Evolutionary conservation across 2,329 filamentous ascomycete species (phyloP), one percentile per base, ranked within the genome.

Genomic region (Penicillium thymicola): DNA sequence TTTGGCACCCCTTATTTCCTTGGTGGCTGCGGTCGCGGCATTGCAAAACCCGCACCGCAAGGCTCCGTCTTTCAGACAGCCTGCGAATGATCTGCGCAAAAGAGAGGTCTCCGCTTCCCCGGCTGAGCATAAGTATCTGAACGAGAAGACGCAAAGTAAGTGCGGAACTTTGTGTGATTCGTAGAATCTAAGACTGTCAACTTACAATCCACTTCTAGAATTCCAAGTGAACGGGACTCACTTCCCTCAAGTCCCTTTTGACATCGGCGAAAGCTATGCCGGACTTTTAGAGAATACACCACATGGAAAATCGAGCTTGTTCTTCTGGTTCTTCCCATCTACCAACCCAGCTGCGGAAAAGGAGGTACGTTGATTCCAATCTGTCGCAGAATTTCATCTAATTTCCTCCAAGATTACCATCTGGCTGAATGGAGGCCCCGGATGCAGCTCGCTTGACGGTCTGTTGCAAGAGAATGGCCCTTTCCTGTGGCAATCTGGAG

Each of bases 401-500:
- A 32, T 14, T 36, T 41, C 4, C 51, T 27, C 37, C 1, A 36
- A 72, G 62, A 72, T 74, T 43, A 72, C 69, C 0, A 68, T 72
- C 40, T 74, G 70, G 71, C 59, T 74, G 16, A 85, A 85, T 48
- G 83, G 83, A 28, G 79, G 80, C 6, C 79, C 79, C 4, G 78
- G 79, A 5, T 81, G 78, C 58, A 78, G 71, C n/a, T 88, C 85
- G 0, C 77, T 90, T 0, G 80, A 84, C 59, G 89, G 88, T 3
- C 73, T 92, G 0, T 69, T 92, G 1, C 87, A 89, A 41, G 89
- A 92, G 63, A 91, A 92, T 61, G 89, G 89, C 0, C 88, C 89
- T 0, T 87, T 90, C 65, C 58, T 82, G 2, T 89, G 87, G 86
- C 83, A 88, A 67, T 79, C 83, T 5, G 89, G 89, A 21, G 91